Base-by-base conservation (phyloP, 1,284 basidiomycete species). In the Termitomyces sp. region DNA sequence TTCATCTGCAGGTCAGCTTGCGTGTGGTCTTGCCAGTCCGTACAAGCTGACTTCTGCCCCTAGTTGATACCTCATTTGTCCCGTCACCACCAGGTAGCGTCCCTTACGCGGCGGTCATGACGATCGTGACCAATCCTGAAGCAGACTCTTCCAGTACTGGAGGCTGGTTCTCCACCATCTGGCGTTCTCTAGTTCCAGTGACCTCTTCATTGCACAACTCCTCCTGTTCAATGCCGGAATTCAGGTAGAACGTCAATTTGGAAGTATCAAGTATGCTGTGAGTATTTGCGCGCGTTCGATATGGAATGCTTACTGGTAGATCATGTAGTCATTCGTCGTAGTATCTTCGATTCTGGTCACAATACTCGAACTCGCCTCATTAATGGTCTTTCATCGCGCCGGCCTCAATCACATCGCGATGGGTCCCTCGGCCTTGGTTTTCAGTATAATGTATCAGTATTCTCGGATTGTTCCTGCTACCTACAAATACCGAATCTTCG, bases 241-340 rank as follows among this genome's bases (percentile, higher is more conserved):
- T 1, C 80, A 81, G 24, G 79, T 96, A 42, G 94, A 98, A 67
- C 79, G 94, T 53, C 82, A 85, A 39, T 96, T 94, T 65, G 94
- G 94, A 1, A 87, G 85, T 51, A 70, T 86, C 55, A 97, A 97
- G 68, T 97, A 83, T 71, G 90, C 90, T n/a, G 93, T 93, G 62
- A 71, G 90, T 73, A 15, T 19, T 47, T n/a, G n/a, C n/a, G n/a
- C n/a, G 21, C 43, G 17, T 42, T 12, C 17, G 13, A 8, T 33
- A 12, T 12, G 45, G 17, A 41, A 41, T 33, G 38, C 19, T 52
- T 52, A 57, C 36, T 56, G n/a, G n/a, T n/a, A n/a, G n/a, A 44
- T 38, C 30, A 57, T 47, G 34, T 54, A 94, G 91, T 92, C 90
- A 5, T 94, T 92, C 68, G 70, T 81, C 15, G 65, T 88, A 19